phyloP scores from a whole-genome alignment of 2,329 filamentous ascomycete species.

The Fusarium devonianum region DNA sequence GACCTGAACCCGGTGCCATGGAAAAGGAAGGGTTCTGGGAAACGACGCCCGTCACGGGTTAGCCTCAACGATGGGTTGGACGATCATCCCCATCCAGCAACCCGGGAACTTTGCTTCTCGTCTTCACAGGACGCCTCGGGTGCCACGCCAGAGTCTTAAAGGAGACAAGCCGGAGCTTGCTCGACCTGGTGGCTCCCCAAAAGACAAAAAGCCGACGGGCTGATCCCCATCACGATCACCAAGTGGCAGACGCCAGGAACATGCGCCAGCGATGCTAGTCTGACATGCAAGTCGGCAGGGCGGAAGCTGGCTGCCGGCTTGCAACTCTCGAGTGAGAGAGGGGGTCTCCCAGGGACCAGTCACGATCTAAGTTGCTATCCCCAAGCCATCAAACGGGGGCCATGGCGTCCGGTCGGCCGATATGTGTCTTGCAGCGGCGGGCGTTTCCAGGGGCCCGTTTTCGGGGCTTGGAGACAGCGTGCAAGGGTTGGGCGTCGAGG shows the following conservation, averaged over 20 bases:
- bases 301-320: constrained; percentile 8
- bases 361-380: background rate
- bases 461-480: background rate
- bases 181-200: too few relatives aligned
- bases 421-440: background rate
- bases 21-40: too few relatives aligned
- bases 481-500: constrained; percentile 3
- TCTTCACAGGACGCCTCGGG: too few relatives aligned
- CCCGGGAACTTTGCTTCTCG: too few relatives aligned
- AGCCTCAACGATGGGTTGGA: too few relatives aligned
- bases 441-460: background rate
- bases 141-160: background rate
- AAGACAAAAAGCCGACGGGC: background rate
- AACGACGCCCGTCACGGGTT: too few relatives aligned
- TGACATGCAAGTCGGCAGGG: background rate
- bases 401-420: background rate
- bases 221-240: background rate
- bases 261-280: background rate
- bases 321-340: background rate
- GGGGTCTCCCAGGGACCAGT: background rate
- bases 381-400: background rate
- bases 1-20: too few relatives aligned
- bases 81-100: too few relatives aligned
- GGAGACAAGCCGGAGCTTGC: background rate
- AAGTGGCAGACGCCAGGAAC: constrained; percentile 2